Evolutionary conservation across 2,329 filamentous ascomycete genomes (phyloP).

Genomic region (Simplicillium aogashimaense): DNA sequence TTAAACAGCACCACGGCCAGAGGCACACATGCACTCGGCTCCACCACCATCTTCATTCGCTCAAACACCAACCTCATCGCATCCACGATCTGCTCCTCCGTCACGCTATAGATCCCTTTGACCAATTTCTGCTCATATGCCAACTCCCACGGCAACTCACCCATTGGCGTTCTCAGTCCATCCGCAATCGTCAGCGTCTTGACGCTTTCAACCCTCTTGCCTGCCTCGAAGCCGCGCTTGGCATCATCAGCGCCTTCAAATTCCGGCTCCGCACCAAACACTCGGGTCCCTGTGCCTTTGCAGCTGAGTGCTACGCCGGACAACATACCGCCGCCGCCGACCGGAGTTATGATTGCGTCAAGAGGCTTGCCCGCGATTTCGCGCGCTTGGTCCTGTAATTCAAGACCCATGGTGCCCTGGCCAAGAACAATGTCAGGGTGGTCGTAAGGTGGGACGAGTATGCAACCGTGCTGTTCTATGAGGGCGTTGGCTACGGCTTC

Average conservation of each 20-base stretch:
- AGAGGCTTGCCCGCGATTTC: conserved; percentile 35
- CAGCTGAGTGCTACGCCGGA: conserved; percentile 72
- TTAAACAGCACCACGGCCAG: conserved; percentile 77
- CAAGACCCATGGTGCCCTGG: conserved; percentile 81
- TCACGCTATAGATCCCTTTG: conserved; percentile 59
- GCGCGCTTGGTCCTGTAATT: conserved; percentile 65
- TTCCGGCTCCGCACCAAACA: conserved; percentile 81
- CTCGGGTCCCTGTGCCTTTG: conserved; percentile 58
- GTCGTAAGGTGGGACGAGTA: conserved; percentile 82
- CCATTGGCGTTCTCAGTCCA: conserved; percentile 76
- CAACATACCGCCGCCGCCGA: conserved; percentile 83
- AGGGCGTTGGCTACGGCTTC: conserved; percentile 67
- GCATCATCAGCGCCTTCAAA: conserved; percentile 81
- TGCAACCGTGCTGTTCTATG: conserved; percentile 61
- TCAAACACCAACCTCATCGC: conserved; percentile 74
- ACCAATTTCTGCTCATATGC: conserved; percentile 67
- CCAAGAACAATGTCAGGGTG: conserved; percentile 87
- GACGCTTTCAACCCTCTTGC: conserved; percentile 56
- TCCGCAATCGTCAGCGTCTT: conserved; percentile 78
- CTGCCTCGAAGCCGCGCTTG: conserved; percentile 55
- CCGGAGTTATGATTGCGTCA: conserved; percentile 69
- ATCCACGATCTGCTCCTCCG: conserved; percentile 69
- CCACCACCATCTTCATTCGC: conserved; percentile 81
- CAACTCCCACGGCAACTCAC: conserved; percentile 63
- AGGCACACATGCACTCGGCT: conserved; percentile 79